phyloP scores from a whole-genome alignment of 495 filamentous ascomycete genomes.

The Penicillium daleae region DNA sequence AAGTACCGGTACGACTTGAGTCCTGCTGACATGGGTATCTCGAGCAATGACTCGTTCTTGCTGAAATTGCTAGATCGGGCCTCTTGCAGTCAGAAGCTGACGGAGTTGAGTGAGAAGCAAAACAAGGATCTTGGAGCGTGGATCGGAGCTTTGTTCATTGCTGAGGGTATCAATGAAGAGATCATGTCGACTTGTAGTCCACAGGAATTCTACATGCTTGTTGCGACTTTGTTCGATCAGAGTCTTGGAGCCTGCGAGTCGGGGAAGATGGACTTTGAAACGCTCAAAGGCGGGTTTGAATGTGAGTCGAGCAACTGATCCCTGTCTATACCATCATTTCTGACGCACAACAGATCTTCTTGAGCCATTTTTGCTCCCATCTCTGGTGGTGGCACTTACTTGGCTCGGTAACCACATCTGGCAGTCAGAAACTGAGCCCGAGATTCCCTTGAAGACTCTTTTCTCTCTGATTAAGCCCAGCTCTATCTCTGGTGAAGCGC shows the following conservation, averaged over 20 bases:
- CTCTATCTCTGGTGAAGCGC: slow-evolving; percentile 78
- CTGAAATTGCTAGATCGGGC: slow-evolving; percentile 73
- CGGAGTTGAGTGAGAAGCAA: slow-evolving; percentile 71
- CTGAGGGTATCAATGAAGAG: slow-evolving; percentile 82
- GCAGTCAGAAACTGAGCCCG: slow-evolving; percentile 63
- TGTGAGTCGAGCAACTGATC: slow-evolving; percentile 57
- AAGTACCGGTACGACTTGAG: slow-evolving; percentile 81
- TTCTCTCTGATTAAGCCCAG: slow-evolving; percentile 74
- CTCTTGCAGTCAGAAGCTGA: slow-evolving; percentile 61
- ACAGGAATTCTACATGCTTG: slow-evolving; percentile 91
- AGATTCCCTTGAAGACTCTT: slow-evolving; percentile 69
- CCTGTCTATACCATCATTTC: slow-evolving; percentile 4
- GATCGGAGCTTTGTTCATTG: slow-evolving; percentile 86
- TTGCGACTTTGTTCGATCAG: slow-evolving; percentile 86
- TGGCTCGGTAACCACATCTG: slow-evolving; percentile 86
- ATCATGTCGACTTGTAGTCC: slow-evolving; percentile 90
- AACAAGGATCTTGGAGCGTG: slow-evolving; percentile 78
- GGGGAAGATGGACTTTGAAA: slow-evolving; percentile 72
- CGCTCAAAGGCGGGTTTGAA: slow-evolving; percentile 85
- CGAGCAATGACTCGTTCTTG: slow-evolving; percentile 70
- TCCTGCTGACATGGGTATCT: slow-evolving; percentile 66
- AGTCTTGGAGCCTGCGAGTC: slow-evolving; percentile 75
- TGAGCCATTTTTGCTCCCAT: slow-evolving; percentile 87
- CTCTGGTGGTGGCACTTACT: slow-evolving; percentile 76
- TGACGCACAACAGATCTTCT: slow-evolving; percentile 64